These are phyloP conservation scores for Pelagomonas calceolata DNA, from an alignment of 108 stramenopile genomes.

Conservation along the genomic window DNA sequence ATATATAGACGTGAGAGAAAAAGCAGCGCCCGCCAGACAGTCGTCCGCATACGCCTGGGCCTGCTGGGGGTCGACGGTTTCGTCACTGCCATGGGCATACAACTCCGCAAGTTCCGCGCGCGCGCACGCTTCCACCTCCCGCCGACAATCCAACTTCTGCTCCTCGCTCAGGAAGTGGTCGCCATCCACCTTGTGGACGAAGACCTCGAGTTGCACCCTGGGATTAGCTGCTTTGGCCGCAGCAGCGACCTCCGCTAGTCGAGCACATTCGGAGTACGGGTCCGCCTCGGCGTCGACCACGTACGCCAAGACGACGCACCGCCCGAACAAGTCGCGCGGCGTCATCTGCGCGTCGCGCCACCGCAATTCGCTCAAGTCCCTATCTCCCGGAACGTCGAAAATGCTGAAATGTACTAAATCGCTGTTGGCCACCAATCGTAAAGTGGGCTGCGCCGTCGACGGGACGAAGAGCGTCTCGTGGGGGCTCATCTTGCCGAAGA, in stretches of 20 bases:
- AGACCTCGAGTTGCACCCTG: slow-evolving; percentile 77
- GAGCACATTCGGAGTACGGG: slow-evolving; percentile 28
- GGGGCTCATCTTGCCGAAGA: slow-evolving; percentile 99
- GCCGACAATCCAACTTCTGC: slow-evolving; percentile 86
- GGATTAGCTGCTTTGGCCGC: slow-evolving; percentile 45
- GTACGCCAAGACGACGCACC: slow-evolving; percentile 30
- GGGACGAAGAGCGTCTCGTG: slow-evolving; percentile 98
- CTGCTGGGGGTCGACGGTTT: slow-evolving; percentile 66
- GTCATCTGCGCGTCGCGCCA: not conserved
- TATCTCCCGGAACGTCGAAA: slow-evolving; percentile 96
- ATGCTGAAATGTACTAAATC: slow-evolving; percentile 87
- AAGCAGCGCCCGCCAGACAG: slow-evolving; percentile 56
- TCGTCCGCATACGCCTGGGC: slow-evolving; percentile 26
- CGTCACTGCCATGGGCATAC: not conserved
- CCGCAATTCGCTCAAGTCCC: not conserved
- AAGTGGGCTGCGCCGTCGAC: slow-evolving; percentile 40
- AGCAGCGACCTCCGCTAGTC: not conserved
- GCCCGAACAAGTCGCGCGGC: slow-evolving; percentile 16
- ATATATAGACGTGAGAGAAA: slow-evolving; percentile 87
- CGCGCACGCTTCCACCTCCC: slow-evolving; percentile 57
- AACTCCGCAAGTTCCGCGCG: not conserved
- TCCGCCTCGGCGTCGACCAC: slow-evolving; percentile 52
- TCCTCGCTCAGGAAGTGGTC: slow-evolving; percentile 93
- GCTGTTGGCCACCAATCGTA: slow-evolving; percentile 45
- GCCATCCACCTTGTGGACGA: slow-evolving; percentile 99